phyloP scores from a whole-genome alignment of 345 rosid genomes.

The Murraya paniculata region DNA sequence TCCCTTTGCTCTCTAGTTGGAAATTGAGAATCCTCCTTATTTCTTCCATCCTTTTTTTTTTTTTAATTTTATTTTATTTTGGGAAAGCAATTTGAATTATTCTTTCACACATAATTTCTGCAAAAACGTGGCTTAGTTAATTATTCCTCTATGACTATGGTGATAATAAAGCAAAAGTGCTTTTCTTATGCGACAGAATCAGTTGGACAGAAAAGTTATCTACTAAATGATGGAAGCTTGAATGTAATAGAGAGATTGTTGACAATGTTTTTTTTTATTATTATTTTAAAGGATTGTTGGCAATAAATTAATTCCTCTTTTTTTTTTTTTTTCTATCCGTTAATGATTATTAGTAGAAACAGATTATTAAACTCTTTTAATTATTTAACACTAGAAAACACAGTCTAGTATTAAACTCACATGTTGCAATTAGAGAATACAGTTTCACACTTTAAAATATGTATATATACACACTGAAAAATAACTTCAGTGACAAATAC shows the following conservation, averaged over 20 bases:
- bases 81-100: background rate
- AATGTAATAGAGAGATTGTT: constrained; percentile 8
- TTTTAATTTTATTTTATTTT: no score
- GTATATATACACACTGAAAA: background rate
- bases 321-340: background rate
- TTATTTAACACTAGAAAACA: background rate
- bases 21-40: background rate
- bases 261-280: background rate
- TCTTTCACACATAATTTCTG: background rate
- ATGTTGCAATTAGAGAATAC: no score
- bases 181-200: constrained; percentile 5
- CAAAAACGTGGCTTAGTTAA: background rate
- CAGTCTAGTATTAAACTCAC: background rate
- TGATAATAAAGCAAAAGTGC: background rate
- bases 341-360: constrained; percentile 10
- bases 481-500: background rate
- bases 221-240: constrained; percentile 18
- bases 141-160: background rate
- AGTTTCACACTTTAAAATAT: no score
- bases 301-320: background rate
- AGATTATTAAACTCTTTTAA: background rate
- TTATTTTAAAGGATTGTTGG: background rate
- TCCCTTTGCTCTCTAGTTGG: background rate
- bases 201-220: constrained; percentile 7
- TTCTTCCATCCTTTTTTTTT: background rate